Percentiles rank a stretch among this genome's conserved stretches.
Evolutionary conservation across 2,329 filamentous ascomycete genomes (phyloP).

Genomic region (Grosmannia huntii): DNA sequence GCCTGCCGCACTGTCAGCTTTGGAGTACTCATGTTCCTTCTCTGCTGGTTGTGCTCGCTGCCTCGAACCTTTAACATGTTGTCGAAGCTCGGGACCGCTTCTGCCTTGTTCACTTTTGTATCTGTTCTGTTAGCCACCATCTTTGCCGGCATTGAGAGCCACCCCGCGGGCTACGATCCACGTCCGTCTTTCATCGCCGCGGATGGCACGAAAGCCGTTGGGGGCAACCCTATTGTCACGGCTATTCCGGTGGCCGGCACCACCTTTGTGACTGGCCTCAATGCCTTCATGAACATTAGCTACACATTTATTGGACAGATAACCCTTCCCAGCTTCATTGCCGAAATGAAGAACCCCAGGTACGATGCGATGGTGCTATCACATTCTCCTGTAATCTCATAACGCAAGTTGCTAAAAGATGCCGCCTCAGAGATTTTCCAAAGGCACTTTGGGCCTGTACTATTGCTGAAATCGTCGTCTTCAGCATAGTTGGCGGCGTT

Average conservation of each 20-base stretch:
- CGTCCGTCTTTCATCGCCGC: constrained; percentile 24
- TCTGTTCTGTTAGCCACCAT: constrained; percentile 75
- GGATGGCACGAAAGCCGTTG: constrained; percentile 17
- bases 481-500: constrained; percentile 67
- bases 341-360: constrained; percentile 67
- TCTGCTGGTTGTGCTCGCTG: constrained; percentile 68
- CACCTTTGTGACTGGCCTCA: constrained; percentile 71
- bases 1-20: constrained; percentile 68
- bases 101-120: constrained; percentile 79
- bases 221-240: constrained; percentile 54
- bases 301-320: constrained; percentile 97
- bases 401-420: constrained; percentile 18
- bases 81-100: constrained; percentile 64
- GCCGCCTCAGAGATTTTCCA: constrained; percentile 56
- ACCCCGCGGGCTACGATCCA: constrained; percentile 55
- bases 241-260: constrained; percentile 56
- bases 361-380: constrained; percentile 9
- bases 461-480: constrained; percentile 75
- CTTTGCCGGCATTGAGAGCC: constrained; percentile 63
- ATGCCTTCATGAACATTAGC: constrained; percentile 86
- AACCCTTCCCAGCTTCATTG: constrained; percentile 86
- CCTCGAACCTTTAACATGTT: constrained; percentile 76
- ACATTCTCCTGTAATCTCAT: too few species aligned
- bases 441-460: constrained; percentile 89
- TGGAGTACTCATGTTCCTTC: constrained; percentile 56